phyloP scores from a whole-genome alignment of 192 early-diverging fungal species.

The Chytriomyces sp. region DNA sequence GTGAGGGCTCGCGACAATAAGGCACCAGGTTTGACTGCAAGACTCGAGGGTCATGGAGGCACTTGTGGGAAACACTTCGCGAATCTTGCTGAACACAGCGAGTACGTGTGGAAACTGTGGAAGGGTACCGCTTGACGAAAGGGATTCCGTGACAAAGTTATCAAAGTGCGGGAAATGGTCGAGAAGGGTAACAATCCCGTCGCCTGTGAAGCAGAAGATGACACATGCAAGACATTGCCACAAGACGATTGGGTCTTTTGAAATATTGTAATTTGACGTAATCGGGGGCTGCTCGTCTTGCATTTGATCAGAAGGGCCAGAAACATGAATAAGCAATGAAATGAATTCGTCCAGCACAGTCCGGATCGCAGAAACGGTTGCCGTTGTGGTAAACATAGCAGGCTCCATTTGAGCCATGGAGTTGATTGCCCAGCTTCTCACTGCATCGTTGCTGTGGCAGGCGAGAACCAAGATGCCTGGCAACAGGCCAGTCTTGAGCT shows the following conservation, averaged over 20 bases:
- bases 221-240: conserved; percentile 1
- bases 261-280: background rate
- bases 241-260: background rate
- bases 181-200: background rate
- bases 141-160: background rate
- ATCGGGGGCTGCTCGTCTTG: background rate
- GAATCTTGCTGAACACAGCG: conserved; percentile 10
- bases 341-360: background rate
- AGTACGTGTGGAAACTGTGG: conserved; percentile 6
- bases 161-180: conserved; percentile 1
- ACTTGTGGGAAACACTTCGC: background rate
- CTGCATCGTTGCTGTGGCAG: background rate
- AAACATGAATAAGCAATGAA: background rate
- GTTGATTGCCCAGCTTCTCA: conserved; percentile 19
- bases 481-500: conserved; percentile 9
- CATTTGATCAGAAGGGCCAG: background rate
- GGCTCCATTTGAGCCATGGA: conserved; percentile 17
- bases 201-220: background rate
- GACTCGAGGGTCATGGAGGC: background rate
- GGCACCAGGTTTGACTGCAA: background rate
- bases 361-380: background rate
- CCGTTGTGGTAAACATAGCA: background rate
- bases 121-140: background rate
- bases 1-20: background rate
- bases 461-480: conserved; percentile 25